Percentiles rank a stretch among this genome's conserved stretches.
Evolutionary conservation across 805 yeast genomes (phyloP).

Genomic region (Myxozyma neglecta): DNA sequence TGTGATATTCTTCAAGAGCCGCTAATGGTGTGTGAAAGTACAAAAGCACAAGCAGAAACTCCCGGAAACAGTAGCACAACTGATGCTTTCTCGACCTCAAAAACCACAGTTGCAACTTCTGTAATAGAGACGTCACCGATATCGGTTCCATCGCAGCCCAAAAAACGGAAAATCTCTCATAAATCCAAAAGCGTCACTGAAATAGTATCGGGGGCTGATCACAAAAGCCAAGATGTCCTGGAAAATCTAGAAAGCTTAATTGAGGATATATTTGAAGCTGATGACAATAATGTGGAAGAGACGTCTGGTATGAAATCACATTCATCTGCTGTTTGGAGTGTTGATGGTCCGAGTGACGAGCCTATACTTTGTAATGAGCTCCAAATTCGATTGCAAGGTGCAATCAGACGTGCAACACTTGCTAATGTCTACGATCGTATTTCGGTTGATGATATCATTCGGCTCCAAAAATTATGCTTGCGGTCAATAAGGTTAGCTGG

Average conservation of each 20-base stretch:
- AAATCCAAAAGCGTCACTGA: not conserved
- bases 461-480: constrained; percentile 23
- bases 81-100: not conserved
- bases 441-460: constrained; percentile 15
- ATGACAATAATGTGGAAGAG: constrained; percentile 21
- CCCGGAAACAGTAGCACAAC: not conserved
- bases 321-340: constrained; percentile 14
- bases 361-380: constrained; percentile 19
- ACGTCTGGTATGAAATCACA: constrained; percentile 15
- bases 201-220: not conserved
- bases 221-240: not conserved
- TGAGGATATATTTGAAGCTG: constrained; percentile 24
- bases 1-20: not conserved
- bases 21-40: not conserved
- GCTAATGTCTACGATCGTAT: constrained; percentile 8
- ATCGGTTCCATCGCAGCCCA: not conserved
- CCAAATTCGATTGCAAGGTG: constrained; percentile 16
- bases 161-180: constrained; percentile 1
- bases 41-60: not conserved
- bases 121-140: not conserved
- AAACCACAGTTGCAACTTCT: not conserved
- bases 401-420: constrained; percentile 7
- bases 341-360: constrained; percentile 7
- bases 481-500: constrained; percentile 14
- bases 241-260: constrained; percentile 16